Percentiles rank a stretch among this genome's conserved stretches.
Evolutionary conservation across 2,329 filamentous ascomycete species (phyloP).

Genomic region (Epichloe sp.): DNA sequence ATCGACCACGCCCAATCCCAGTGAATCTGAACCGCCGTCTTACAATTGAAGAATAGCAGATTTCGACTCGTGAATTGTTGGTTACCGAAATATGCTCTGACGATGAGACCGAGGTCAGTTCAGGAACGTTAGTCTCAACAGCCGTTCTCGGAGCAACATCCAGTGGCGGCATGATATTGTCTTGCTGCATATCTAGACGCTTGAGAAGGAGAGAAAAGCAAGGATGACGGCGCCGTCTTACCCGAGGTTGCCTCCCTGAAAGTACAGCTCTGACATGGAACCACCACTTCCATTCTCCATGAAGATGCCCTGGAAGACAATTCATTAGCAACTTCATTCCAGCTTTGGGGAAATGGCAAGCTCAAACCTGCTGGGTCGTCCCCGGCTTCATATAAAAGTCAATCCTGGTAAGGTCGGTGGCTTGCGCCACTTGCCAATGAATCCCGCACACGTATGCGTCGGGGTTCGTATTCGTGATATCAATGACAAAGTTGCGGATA

Average conservation of each 20-base stretch:
- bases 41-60: constrained; percentile 49
- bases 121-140: neutral
- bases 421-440: constrained; percentile 53
- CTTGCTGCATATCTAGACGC: too few relatives aligned
- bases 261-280: constrained; percentile 41
- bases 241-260: constrained; percentile 44
- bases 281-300: constrained; percentile 25
- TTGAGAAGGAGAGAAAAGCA: too few relatives aligned
- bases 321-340: too few relatives aligned
- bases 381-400: neutral
- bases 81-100: constrained; percentile 29
- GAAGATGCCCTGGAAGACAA: constrained; percentile 9
- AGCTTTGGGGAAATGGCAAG: neutral
- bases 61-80: constrained; percentile 60
- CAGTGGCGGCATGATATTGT: too few relatives aligned
- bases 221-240: neutral
- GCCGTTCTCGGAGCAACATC: too few relatives aligned
- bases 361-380: constrained; percentile 16
- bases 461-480: constrained; percentile 26
- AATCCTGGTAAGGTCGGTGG: constrained; percentile 21
- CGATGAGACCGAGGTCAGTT: neutral
- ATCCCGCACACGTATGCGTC: constrained; percentile 28
- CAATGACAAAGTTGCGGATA: constrained; percentile 52
- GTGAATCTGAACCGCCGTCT: constrained; percentile 52
- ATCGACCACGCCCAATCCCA: constrained; percentile 62